Evolutionary conservation across 257 asterid species (phyloP).

Genomic region (Prunella vulgaris): DNA sequence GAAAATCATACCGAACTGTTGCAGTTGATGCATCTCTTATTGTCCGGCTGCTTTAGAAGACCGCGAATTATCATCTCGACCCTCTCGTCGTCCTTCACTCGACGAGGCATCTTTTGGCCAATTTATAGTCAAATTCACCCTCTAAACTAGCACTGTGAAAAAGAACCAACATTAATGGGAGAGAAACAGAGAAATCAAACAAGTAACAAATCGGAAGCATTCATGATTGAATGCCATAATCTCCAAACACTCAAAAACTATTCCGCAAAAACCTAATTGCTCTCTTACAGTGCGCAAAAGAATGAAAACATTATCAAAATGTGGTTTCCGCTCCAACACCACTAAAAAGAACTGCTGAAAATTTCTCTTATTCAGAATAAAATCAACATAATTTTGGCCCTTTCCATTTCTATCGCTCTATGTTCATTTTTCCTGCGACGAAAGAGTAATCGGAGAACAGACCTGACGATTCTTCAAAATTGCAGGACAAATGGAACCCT

Average conservation of each 20-base stretch:
- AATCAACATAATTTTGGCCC: neutral
- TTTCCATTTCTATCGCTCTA: neutral
- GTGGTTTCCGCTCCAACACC: neutral
- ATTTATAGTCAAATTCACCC: conserved; percentile 1
- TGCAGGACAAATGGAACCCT: conserved; percentile 1
- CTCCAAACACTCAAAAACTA: neutral
- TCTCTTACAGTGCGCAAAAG: neutral
- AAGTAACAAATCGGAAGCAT: neutral
- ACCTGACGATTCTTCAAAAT: conserved; percentile 12
- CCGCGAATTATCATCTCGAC: conserved; percentile 64
- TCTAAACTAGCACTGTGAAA: neutral
- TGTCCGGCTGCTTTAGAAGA: conserved; percentile 70
- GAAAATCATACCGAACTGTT: conserved; percentile 56
- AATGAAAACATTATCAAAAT: neutral
- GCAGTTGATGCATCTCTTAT: conserved; percentile 86
- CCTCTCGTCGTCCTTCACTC: conserved; percentile 59
- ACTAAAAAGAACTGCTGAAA: neutral
- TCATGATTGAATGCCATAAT: neutral
- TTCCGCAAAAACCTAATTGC: neutral
- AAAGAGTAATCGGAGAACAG: neutral
- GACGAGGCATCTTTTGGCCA: conserved; percentile 44
- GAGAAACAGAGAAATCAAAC: neutral
- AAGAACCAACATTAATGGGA: neutral
- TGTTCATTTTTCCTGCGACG: neutral
- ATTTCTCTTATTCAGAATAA: neutral